These are phyloP conservation scores for Jamesozyma jinghongensis DNA, from an alignment of 805 yeast genomes.

Conservation along the genomic window DNA sequence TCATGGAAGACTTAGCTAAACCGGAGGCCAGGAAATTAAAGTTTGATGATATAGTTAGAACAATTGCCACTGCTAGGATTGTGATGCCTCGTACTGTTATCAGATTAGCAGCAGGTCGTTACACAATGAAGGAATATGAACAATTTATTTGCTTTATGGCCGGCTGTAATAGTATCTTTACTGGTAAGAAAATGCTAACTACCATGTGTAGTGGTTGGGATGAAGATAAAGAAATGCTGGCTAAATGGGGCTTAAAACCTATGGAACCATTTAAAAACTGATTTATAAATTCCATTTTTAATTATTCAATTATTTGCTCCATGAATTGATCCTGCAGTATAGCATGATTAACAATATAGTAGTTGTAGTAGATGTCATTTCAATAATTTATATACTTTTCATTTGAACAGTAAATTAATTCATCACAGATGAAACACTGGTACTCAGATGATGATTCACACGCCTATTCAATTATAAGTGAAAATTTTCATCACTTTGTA, in stretches of 20 bases:
- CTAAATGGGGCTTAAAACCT: conserved; percentile 59
- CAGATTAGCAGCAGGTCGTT: conserved; percentile 73
- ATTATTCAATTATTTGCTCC: no score
- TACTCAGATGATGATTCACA: no score
- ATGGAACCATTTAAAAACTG: conserved; percentile 36
- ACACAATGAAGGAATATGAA: conserved; percentile 69
- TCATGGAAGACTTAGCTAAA: conserved; percentile 44
- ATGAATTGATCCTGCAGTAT: no score
- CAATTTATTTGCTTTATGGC: conserved; percentile 68
- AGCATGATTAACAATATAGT: no score
- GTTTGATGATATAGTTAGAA: conserved; percentile 56
- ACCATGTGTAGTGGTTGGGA: conserved; percentile 83
- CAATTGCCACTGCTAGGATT: conserved; percentile 67
- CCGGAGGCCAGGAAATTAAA: conserved; percentile 38
- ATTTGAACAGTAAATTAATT: no score
- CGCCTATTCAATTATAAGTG: no score
- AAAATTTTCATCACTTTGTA: no score
- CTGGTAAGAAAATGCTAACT: conserved; percentile 73
- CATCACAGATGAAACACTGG: no score
- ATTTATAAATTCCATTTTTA: neutral
- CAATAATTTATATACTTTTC: no score
- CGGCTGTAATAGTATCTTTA: conserved; percentile 73
- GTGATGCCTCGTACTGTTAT: conserved; percentile 65
- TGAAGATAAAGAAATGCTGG: conserved; percentile 60
- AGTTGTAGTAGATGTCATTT: no score